Percentiles rank a stretch among this genome's conserved stretches.
phyloP scores from a whole-genome alignment of 345 rosid genomes.

The Hypericum perforatum region DNA sequence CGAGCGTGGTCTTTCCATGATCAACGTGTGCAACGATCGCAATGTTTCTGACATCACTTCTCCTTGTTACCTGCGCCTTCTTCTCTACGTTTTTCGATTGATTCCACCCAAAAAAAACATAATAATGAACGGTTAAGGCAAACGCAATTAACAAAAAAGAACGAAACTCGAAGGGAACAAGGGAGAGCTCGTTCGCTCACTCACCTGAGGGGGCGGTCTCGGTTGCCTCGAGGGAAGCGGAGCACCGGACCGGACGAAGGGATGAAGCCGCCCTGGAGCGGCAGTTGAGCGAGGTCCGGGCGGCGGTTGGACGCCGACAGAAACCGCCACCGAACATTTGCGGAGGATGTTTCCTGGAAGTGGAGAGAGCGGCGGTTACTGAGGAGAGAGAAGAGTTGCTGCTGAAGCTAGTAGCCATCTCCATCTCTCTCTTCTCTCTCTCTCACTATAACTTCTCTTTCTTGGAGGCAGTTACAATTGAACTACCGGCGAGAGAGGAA shows the following conservation, averaged over 20 bases:
- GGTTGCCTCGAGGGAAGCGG: neutral
- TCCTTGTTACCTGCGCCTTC: slow-evolving; percentile 64
- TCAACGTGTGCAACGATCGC: slow-evolving; percentile 98
- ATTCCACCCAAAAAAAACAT: slow-evolving; percentile 7
- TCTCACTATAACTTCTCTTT: slow-evolving; percentile 10
- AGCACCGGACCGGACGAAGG: neutral
- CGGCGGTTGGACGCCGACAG: slow-evolving; percentile 22
- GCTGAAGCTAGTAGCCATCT: slow-evolving; percentile 48
- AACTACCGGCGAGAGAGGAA: slow-evolving; percentile 1
- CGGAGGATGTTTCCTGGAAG: slow-evolving; percentile 14
- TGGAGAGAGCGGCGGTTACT: slow-evolving; percentile 15
- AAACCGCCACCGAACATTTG: slow-evolving; percentile 37
- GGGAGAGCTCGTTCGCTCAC: neutral
- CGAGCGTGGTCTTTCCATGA: slow-evolving; percentile 96
- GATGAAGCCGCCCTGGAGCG: neutral
- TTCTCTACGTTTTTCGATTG: slow-evolving; percentile 29
- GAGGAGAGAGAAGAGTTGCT: slow-evolving; percentile 27
- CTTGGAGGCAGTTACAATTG: no score
- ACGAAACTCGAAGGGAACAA: neutral
- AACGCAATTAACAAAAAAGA: neutral
- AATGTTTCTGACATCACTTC: slow-evolving; percentile 72
- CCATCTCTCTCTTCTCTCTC: slow-evolving; percentile 23
- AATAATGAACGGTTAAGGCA: no score
- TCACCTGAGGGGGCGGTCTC: slow-evolving; percentile 1
- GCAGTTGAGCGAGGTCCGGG: slow-evolving; percentile 26